phyloP scores from a whole-genome alignment of 129 eudicot species.

The Logfia minima region DNA sequence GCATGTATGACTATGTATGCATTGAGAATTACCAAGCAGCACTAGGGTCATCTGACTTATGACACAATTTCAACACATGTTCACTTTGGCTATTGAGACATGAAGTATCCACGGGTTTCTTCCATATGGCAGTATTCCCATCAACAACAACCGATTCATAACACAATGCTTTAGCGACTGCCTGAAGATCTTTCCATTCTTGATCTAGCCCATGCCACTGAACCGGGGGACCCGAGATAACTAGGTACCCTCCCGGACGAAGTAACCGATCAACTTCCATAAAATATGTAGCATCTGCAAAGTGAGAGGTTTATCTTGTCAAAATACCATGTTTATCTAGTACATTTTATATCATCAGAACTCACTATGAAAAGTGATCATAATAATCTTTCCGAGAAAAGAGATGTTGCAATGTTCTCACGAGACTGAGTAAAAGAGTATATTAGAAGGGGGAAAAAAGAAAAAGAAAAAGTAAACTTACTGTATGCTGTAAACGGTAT shows the following conservation, averaged over 20 bases:
- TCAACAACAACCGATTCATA: constrained; percentile 89
- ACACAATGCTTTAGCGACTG: constrained; percentile 81
- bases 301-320: neutral
- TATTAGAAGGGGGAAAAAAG: neutral
- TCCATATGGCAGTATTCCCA: constrained; percentile 92
- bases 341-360: neutral
- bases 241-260: constrained; percentile 91
- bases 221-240: constrained; percentile 96
- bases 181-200: constrained; percentile 92
- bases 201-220: constrained; percentile 89
- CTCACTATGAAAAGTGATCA: neutral
- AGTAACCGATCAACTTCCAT: constrained; percentile 90
- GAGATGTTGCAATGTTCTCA: constrained; percentile 5
- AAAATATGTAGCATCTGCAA: constrained; percentile 79
- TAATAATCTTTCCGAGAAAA: neutral
- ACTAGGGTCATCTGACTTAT: constrained; percentile 75
- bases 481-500: constrained; percentile 84
- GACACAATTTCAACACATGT: constrained; percentile 61
- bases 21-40: constrained; percentile 64
- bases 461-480: constrained; percentile 29
- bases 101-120: constrained; percentile 63
- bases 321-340: constrained; percentile 3
- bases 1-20: neutral
- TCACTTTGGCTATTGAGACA: constrained; percentile 73
- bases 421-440: neutral